Evolutionary conservation across 306 rosid species (phyloP).

Genomic region (cucumber (Cucumis sativus)): DNA sequence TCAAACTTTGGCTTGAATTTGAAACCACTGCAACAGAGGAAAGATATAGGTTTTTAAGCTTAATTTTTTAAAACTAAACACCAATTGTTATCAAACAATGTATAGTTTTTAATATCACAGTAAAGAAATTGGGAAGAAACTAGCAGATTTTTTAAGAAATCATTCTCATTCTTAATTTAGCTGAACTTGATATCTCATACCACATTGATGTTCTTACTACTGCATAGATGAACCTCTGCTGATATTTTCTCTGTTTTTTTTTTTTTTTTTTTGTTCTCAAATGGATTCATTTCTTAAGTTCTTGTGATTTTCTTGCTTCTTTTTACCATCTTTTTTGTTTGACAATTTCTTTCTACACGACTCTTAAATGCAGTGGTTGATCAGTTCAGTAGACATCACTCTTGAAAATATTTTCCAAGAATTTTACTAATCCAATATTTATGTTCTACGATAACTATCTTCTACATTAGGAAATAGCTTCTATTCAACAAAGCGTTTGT

Average conservation of each 20-base stretch:
- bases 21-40: too few relatives aligned
- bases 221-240: background rate
- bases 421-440: background rate
- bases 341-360: background rate
- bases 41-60: too few relatives aligned
- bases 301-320: background rate
- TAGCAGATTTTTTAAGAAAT: background rate
- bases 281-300: background rate
- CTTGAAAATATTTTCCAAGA: background rate
- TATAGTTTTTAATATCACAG: background rate
- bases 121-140: background rate
- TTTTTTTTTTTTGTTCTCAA: background rate
- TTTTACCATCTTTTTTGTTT: background rate
- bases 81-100: too few relatives aligned
- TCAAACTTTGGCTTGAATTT: too few relatives aligned
- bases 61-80: too few relatives aligned
- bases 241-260: background rate
- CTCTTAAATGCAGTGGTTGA: background rate
- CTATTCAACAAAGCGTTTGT: background rate
- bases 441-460: background rate
- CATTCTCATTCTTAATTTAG: background rate
- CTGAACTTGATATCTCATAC: background rate
- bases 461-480: background rate
- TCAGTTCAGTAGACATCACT: background rate
- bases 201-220: background rate